Percentiles rank a stretch among this genome's conserved stretches.
These are phyloP conservation scores for Lactifluus hygrophoroides DNA, from an alignment of 768 basidiomycete species.

Conservation along the genomic window DNA sequence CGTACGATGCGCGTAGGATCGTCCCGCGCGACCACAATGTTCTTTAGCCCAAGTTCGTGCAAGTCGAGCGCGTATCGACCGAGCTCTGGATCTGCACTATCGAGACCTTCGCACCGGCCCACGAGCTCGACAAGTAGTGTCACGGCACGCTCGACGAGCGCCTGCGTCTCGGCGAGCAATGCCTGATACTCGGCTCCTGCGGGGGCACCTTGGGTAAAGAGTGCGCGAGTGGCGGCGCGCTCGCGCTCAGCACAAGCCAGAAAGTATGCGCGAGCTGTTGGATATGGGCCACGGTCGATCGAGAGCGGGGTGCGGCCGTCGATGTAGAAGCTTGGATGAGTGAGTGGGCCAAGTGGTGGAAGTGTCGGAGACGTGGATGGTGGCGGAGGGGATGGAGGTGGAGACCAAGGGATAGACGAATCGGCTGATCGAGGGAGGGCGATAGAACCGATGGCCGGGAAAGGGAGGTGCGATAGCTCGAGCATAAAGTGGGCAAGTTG, in stretches of 20 bases:
- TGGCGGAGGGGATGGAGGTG: neutral
- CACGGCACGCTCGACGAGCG: conserved; percentile 27
- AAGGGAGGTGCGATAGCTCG: conserved; percentile 24
- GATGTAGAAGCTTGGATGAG: conserved; percentile 25
- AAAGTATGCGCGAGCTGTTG: conserved; percentile 26
- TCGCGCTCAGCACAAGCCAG: conserved; percentile 31
- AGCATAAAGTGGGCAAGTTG: conserved; percentile 27
- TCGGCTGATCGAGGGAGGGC: neutral
- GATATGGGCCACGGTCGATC: conserved; percentile 30
- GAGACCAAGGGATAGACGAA: neutral
- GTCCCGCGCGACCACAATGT: conserved; percentile 25
- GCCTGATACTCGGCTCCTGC: conserved; percentile 25
- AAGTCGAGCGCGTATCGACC: conserved; percentile 28
- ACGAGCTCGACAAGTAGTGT: conserved; percentile 26
- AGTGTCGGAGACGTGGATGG: neutral
- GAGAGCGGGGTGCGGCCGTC: conserved; percentile 26
- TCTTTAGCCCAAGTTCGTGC: conserved; percentile 25
- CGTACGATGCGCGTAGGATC: conserved; percentile 27
- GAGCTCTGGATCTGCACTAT: conserved; percentile 27
- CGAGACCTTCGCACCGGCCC: conserved; percentile 26
- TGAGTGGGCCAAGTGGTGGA: conserved; percentile 17
- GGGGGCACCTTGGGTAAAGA: conserved; percentile 27
- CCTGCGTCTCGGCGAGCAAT: conserved; percentile 24
- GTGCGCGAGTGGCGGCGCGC: conserved; percentile 26
- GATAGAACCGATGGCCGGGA: conserved; percentile 27